Evolutionary conservation across 805 yeast species (phyloP).

Genomic region (Teunomyces stri): DNA sequence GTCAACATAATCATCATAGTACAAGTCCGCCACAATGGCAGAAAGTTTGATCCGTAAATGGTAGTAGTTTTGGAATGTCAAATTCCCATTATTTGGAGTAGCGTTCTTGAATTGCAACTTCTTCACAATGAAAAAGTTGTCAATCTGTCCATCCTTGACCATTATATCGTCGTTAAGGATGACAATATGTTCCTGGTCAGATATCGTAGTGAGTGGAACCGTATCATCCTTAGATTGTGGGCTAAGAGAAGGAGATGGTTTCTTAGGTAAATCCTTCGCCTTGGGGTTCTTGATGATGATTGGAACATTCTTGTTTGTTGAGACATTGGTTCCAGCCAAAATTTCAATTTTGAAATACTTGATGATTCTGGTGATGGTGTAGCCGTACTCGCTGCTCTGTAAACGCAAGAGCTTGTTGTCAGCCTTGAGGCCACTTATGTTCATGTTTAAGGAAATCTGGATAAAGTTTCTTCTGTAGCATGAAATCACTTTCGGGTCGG

Average conservation of each 20-base stretch:
- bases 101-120: conserved; percentile 50
- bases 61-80: conserved; percentile 45
- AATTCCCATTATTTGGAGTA: conserved; percentile 52
- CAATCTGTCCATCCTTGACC: conserved; percentile 20
- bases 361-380: conserved; percentile 34
- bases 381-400: conserved; percentile 36
- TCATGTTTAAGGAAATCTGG: conserved; percentile 31
- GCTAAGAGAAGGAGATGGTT: not conserved
- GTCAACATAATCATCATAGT: conserved; percentile 36
- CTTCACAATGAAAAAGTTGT: conserved; percentile 33
- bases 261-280: conserved; percentile 14
- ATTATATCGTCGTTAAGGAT: conserved; percentile 23
- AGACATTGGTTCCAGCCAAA: conserved; percentile 33
- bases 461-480: conserved; percentile 47
- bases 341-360: conserved; percentile 39
- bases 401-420: conserved; percentile 27
- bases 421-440: conserved; percentile 23
- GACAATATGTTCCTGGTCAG: conserved; percentile 22
- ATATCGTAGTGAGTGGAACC: conserved; percentile 17
- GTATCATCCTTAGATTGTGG: conserved; percentile 7
- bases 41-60: conserved; percentile 34
- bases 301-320: conserved; percentile 30
- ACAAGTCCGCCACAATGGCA: conserved; percentile 37
- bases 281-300: conserved; percentile 21
- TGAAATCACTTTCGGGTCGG: conserved; percentile 39